Conservation (phyloP, 2,329 filamentous ascomycete species). For the Ilyonectria sp. region DNA sequence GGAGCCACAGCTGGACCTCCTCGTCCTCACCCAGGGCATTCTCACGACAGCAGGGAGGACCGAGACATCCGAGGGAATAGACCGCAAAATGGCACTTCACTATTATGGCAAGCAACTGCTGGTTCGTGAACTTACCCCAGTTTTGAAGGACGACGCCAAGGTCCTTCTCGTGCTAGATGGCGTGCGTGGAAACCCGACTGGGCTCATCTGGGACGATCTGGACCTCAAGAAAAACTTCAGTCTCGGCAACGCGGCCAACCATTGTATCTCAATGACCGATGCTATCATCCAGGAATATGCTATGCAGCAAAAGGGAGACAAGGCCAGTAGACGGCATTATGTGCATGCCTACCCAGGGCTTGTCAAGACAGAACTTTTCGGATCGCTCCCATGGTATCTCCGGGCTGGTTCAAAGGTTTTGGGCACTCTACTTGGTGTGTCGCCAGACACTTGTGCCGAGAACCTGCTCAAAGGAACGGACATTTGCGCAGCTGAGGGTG, state of each 20-base stretch:
- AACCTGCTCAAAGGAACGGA: conserved; percentile 44
- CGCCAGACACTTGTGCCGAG: conserved; percentile 49
- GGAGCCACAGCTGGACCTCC: conserved; percentile 53
- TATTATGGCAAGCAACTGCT: conserved; percentile 63
- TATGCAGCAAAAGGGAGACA: conserved; percentile 39
- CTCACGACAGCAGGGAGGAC: conserved; percentile 53
- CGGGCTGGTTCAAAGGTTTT: conserved; percentile 28
- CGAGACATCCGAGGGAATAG: conserved; percentile 61
- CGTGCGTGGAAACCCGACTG: conserved; percentile 48
- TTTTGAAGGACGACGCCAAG: conserved; percentile 54
- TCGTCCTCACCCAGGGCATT: conserved; percentile 58
- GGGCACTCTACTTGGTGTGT: conserved; percentile 39
- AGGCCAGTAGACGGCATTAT: conserved; percentile 49
- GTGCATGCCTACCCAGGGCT: conserved; percentile 58
- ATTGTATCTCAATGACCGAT: conserved; percentile 58
- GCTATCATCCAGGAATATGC: conserved; percentile 55
- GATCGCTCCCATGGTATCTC: conserved; percentile 51
- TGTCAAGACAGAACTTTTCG: conserved; percentile 53
- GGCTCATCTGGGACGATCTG: conserved; percentile 58
- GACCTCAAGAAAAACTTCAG: conserved; percentile 55
- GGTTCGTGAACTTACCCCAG: conserved; percentile 57
- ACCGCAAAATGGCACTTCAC: conserved; percentile 62
- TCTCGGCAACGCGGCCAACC: conserved; percentile 52
- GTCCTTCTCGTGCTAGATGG: conserved; percentile 58
- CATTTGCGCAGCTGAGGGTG: conserved; percentile 24